Evolutionary conservation across 768 basidiomycete genomes (phyloP).

Genomic region (Tephrocybe sp.): DNA sequence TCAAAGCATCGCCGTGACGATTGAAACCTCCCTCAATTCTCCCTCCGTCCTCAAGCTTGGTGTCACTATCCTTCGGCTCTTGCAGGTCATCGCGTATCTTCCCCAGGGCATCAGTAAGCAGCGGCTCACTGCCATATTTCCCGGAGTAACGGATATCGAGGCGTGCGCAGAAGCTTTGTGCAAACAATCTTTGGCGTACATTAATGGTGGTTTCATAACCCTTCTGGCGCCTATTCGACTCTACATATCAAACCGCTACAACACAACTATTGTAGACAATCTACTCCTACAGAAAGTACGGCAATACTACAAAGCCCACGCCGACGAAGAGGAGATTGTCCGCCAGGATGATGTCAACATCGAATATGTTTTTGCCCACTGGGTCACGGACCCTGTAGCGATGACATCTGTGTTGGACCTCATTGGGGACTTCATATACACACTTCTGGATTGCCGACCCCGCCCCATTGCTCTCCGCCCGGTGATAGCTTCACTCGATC

Average conservation of each 20-base stretch:
- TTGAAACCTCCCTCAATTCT: conserved; percentile 13
- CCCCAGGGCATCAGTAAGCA: conserved; percentile 11
- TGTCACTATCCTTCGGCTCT: neutral
- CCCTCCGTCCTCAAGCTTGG: conserved; percentile 10
- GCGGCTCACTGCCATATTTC: conserved; percentile 4
- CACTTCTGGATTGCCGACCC: conserved; percentile 5
- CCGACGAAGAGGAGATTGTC: neutral
- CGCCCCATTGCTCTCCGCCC: neutral
- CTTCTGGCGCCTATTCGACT: conserved; percentile 16
- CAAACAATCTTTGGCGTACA: conserved; percentile 10
- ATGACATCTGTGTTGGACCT: neutral
- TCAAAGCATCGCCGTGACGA: conserved; percentile 12
- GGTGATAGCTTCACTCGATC: neutral
- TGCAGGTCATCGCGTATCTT: conserved; percentile 11
- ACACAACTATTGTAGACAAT: neutral
- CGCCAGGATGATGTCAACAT: conserved; percentile 8
- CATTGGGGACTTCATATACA: neutral
- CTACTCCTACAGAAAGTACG: conserved; percentile 3
- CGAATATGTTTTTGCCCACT: conserved; percentile 9
- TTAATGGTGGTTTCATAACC: conserved; percentile 9
- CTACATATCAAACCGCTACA: conserved; percentile 4
- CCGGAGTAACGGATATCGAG: neutral
- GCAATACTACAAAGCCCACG: conserved; percentile 5
- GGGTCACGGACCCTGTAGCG: neutral
- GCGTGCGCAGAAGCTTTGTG: conserved; percentile 2